phyloP scores from a whole-genome alignment of 768 basidiomycete genomes.

The Macrolepiota albuminosa region DNA sequence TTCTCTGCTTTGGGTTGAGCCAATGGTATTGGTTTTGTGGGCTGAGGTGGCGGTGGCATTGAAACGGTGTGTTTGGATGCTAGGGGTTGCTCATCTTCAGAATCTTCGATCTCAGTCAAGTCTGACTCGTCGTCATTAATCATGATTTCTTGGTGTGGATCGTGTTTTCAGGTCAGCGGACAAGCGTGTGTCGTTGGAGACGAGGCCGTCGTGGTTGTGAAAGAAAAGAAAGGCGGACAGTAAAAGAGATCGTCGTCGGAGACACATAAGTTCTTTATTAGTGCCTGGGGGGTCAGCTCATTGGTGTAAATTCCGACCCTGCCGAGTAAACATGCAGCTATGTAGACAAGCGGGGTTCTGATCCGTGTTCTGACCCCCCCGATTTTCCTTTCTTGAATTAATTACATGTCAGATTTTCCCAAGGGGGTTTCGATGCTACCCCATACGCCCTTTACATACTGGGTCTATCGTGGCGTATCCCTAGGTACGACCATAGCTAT shows the following conservation, averaged over 20 bases:
- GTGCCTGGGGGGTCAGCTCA: not conserved
- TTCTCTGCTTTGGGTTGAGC: not conserved
- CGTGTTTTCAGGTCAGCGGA: not conserved
- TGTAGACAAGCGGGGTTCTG: too few species aligned
- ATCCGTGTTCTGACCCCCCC: too few species aligned
- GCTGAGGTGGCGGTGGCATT: constrained; percentile 3
- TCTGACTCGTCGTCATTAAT: constrained; percentile 31
- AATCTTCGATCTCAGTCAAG: constrained; percentile 40
- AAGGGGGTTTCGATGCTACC: too few species aligned
- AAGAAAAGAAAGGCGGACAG: not conserved
- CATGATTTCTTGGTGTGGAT: not conserved
- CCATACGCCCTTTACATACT: too few species aligned
- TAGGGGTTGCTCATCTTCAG: constrained; percentile 29
- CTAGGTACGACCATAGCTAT: too few species aligned
- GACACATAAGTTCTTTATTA: not conserved
- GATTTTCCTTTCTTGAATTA: too few species aligned
- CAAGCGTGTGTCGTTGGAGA: not conserved
- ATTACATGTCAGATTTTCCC: too few species aligned
- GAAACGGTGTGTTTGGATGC: constrained; percentile 16
- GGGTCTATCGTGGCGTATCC: too few species aligned
- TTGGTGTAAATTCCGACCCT: not conserved
- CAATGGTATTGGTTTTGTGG: not conserved
- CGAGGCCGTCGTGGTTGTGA: not conserved
- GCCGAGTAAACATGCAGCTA: not conserved
- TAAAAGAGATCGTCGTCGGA: not conserved